Evolutionary conservation across 352 stramenopile genomes (phyloP).

Genomic region (Albugo candida): DNA sequence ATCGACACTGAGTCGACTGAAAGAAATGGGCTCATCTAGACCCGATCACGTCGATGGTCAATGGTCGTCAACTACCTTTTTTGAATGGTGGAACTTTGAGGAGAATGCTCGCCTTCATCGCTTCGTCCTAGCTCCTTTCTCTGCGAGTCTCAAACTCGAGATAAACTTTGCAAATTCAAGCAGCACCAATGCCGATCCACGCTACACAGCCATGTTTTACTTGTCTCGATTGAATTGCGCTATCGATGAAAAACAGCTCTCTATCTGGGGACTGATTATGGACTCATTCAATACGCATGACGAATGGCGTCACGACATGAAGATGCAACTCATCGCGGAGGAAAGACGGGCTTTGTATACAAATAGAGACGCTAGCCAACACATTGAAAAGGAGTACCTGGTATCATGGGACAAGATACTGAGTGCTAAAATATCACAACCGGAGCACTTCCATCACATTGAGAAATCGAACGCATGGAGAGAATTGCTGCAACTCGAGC

Average conservation of each 20-base stretch:
- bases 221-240: slow-evolving; percentile 52
- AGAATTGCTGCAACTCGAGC: slow-evolving; percentile 32
- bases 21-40: slow-evolving; percentile 54
- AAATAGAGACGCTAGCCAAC: not conserved
- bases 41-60: slow-evolving; percentile 8
- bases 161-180: slow-evolving; percentile 73
- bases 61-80: not conserved
- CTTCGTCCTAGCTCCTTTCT: slow-evolving; percentile 69
- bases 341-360: not conserved
- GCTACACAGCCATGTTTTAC: slow-evolving; percentile 62
- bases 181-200: slow-evolving; percentile 43
- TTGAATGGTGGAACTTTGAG: slow-evolving; percentile 50
- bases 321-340: not conserved
- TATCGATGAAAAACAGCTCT: slow-evolving; percentile 72
- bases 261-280: slow-evolving; percentile 52
- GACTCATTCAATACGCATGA: slow-evolving; percentile 50
- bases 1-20: slow-evolving; percentile 51
- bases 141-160: slow-evolving; percentile 66
- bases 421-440: too few species aligned
- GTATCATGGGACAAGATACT: slow-evolving; percentile 35
- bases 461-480: slow-evolving; percentile 44
- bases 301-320: slow-evolving; percentile 32
- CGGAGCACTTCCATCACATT: slow-evolving; percentile 26
- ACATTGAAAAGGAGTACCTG: slow-evolving; percentile 37
- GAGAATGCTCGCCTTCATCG: slow-evolving; percentile 50